Evolutionary conservation across 345 rosid genomes (phyloP).

Genomic region (Eucalyptus brandiana): DNA sequence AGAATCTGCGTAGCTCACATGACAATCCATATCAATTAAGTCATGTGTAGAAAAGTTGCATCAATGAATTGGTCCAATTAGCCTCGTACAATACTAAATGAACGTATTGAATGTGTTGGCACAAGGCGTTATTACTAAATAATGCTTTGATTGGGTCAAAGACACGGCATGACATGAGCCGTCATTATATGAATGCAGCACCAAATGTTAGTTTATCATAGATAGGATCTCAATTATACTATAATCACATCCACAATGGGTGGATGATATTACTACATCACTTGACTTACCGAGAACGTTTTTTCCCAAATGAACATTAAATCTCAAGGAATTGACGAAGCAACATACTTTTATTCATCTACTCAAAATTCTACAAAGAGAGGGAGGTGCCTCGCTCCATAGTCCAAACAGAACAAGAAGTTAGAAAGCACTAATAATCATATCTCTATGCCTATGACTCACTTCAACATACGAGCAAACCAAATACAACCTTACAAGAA

Average conservation of each 20-base stretch:
- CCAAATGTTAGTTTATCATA: fast-evolving
- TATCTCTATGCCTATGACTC: no score
- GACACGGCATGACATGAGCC: neutral
- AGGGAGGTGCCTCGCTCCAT: fast-evolving
- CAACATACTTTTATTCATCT: no score
- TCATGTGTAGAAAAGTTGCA: neutral
- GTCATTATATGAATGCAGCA: neutral
- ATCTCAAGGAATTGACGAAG: no score
- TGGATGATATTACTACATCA: no score
- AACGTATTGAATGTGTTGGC: neutral
- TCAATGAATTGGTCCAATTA: neutral
- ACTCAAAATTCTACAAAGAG: no score
- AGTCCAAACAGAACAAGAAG: fast-evolving
- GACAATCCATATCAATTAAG: neutral
- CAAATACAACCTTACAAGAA: no score
- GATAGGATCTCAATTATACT: no score
- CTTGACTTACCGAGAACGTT: no score
- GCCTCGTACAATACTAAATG: neutral
- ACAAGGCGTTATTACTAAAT: fast-evolving
- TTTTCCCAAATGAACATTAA: fast-evolving
- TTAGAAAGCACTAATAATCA: fast-evolving
- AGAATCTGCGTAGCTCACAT: no score
- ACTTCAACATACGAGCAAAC: no score
- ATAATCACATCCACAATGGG: no score
- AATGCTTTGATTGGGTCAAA: neutral